These are phyloP conservation scores for Colletotrichum tofieldiae DNA, from an alignment of 2,329 filamentous ascomycete genomes.

Conservation along the genomic window DNA sequence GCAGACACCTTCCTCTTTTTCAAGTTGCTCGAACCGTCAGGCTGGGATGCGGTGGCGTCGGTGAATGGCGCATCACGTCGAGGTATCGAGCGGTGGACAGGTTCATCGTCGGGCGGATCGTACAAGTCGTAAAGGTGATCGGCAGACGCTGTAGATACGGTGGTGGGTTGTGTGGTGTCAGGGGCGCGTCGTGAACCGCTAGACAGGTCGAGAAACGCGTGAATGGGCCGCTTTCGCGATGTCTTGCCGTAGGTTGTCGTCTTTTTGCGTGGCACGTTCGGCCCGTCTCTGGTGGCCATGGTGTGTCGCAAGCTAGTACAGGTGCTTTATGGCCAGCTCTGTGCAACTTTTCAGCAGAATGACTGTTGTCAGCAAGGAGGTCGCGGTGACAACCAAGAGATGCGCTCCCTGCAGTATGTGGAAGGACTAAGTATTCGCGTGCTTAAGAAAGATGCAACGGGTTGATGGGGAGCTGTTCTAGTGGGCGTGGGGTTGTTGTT, in stretches of 20 bases:
- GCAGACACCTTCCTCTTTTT: slow-evolving; percentile 36
- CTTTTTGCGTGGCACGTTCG: slow-evolving; percentile 36
- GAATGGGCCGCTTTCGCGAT: slow-evolving; percentile 40
- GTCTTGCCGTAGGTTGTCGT: slow-evolving; percentile 44
- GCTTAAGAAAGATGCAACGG: not conserved
- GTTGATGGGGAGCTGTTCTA: not conserved
- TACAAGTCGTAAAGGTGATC: slow-evolving; percentile 28
- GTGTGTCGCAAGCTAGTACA: slow-evolving; percentile 2
- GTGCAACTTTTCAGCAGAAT: not conserved
- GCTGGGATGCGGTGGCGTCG: not conserved
- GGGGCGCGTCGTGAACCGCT: slow-evolving; percentile 22
- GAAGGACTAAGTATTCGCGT: not conserved
- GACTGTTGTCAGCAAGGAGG: not conserved
- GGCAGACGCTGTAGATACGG: not conserved
- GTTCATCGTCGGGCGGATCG: slow-evolving; percentile 32
- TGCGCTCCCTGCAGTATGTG: slow-evolving; percentile 1
- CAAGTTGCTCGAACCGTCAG: slow-evolving; percentile 2
- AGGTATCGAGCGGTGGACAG: not conserved
- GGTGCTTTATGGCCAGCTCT: not conserved
- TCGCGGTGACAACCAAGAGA: not conserved
- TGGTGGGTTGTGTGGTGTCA: slow-evolving; percentile 3
- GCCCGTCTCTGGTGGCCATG: slow-evolving; percentile 42
- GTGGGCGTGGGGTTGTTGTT: slow-evolving; percentile 19
- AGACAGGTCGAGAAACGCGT: slow-evolving; percentile 38
- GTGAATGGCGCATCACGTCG: slow-evolving; percentile 15